phyloP scores from a whole-genome alignment of 2,329 filamentous ascomycete species.

The Rutstroemia sp. region DNA sequence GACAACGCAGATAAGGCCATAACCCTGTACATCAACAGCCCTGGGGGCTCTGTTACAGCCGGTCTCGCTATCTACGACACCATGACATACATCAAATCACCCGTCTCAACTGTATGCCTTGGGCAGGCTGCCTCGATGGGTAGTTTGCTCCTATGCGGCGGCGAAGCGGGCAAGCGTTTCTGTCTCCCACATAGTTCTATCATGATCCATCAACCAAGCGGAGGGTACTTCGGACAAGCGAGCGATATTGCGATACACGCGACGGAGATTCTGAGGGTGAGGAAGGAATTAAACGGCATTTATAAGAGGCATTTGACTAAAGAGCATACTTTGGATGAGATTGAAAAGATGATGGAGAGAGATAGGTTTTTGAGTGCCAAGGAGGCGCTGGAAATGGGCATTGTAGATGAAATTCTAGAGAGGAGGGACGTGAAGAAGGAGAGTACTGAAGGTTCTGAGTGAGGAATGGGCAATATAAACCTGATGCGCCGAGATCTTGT shows the following conservation, averaged over 20 bases:
- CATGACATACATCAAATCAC: conserved; percentile 92
- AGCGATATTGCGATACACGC: conserved; percentile 94
- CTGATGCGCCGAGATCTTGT: too few relatives aligned
- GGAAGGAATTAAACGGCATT: conserved; percentile 82
- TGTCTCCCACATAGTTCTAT: conserved; percentile 89
- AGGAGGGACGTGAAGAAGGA: conserved; percentile 38
- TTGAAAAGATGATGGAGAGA: conserved; percentile 93
- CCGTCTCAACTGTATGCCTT: conserved; percentile 90
- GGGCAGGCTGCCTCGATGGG: conserved; percentile 96
- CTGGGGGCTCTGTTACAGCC: conserved; percentile 86
- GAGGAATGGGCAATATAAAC: not conserved
- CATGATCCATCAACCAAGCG: conserved; percentile 95
- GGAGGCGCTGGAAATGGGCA: conserved; percentile 82
- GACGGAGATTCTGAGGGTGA: conserved; percentile 85
- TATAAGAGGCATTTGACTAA: conserved; percentile 81
- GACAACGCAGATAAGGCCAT: conserved; percentile 93
- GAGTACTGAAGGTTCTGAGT: conserved; percentile 1
- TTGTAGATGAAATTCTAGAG: conserved; percentile 83
- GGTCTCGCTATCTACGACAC: conserved; percentile 93
- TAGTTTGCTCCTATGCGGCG: conserved; percentile 77
- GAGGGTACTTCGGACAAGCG: conserved; percentile 58
- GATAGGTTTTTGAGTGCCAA: conserved; percentile 89
- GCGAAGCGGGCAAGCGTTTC: conserved; percentile 75
- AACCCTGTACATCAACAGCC: conserved; percentile 96
- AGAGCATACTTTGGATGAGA: conserved; percentile 71